phyloP scores from a whole-genome alignment of 192 early-diverging fungal species.

The Backusella parvicylindrica region DNA sequence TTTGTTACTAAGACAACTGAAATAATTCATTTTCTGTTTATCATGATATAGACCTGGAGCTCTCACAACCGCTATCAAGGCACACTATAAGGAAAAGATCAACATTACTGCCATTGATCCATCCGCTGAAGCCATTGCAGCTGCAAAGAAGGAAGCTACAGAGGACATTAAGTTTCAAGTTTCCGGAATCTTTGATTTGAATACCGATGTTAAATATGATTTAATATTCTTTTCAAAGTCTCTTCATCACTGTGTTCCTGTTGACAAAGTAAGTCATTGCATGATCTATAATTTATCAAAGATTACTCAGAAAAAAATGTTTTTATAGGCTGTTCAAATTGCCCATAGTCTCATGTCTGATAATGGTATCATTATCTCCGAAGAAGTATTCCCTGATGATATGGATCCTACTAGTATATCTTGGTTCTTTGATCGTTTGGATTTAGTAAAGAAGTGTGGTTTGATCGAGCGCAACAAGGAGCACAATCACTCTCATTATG shows the following conservation, averaged over 20 bases:
- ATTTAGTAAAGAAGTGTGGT: background rate
- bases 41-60: background rate
- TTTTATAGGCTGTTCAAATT: slow-evolving; percentile 1
- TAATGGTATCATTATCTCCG: slow-evolving; percentile 5
- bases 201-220: background rate
- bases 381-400: background rate
- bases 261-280: slow-evolving; percentile 4
- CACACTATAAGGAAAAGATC: background rate
- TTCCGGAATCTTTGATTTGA: slow-evolving; percentile 8
- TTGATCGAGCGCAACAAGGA: background rate
- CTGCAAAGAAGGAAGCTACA: background rate
- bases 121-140: background rate
- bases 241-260: slow-evolving; percentile 15
- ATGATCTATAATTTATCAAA: background rate
- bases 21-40: background rate
- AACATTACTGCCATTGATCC: slow-evolving; percentile 6
- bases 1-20: background rate
- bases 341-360: background rate
- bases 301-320: background rate
- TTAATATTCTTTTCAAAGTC: slow-evolving; percentile 20
- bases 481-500: background rate
- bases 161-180: background rate
- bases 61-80: background rate
- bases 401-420: background rate
- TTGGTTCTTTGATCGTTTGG: slow-evolving; percentile 19